Percentiles rank a stretch among this genome's conserved stretches.
Conservation (phyloP, 2,329 filamentous ascomycete species). For the Chalaropsis thielavioides region DNA sequence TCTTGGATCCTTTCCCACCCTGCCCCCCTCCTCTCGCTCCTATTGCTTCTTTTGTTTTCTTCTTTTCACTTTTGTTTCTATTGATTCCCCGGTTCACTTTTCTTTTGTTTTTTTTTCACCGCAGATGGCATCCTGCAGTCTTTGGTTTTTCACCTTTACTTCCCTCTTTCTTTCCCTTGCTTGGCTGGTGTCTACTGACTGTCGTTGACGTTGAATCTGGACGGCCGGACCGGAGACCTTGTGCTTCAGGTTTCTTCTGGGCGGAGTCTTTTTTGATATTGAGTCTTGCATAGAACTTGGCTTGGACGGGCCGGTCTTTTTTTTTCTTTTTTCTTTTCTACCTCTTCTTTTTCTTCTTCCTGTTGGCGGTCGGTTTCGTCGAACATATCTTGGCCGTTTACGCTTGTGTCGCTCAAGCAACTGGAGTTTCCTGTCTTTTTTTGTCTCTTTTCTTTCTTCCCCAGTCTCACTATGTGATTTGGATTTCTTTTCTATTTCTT, state of each 20-base stretch:
- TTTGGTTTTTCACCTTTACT: slow-evolving; percentile 4
- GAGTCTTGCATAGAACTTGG: neutral
- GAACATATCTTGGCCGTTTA: neutral
- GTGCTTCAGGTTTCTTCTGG: neutral
- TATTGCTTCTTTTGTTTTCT: neutral
- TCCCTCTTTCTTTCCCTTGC: neutral
- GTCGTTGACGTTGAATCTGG: neutral
- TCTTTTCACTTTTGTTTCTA: slow-evolving; percentile 3
- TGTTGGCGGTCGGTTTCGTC: neutral
- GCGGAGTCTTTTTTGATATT: neutral
- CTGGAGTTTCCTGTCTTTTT: slow-evolving; percentile 1
- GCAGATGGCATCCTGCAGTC: neutral
- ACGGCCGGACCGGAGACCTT: neutral
- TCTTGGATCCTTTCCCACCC: neutral
- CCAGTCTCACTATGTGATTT: slow-evolving; percentile 1
- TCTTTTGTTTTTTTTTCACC: neutral
- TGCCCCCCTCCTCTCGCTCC: neutral
- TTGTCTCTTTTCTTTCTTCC: neutral
- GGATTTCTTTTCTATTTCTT: slow-evolving; percentile 4
- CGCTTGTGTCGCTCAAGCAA: neutral
- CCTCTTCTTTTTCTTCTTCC: neutral
- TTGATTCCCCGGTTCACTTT: slow-evolving; percentile 4
- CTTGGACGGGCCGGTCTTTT: neutral
- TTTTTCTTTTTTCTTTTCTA: neutral
- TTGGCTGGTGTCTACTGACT: slow-evolving; percentile 2